Percentiles rank a stretch among this genome's conserved stretches.
Evolutionary conservation across 768 basidiomycete genomes (phyloP).

Genomic region (Agaricus bisporus): DNA sequence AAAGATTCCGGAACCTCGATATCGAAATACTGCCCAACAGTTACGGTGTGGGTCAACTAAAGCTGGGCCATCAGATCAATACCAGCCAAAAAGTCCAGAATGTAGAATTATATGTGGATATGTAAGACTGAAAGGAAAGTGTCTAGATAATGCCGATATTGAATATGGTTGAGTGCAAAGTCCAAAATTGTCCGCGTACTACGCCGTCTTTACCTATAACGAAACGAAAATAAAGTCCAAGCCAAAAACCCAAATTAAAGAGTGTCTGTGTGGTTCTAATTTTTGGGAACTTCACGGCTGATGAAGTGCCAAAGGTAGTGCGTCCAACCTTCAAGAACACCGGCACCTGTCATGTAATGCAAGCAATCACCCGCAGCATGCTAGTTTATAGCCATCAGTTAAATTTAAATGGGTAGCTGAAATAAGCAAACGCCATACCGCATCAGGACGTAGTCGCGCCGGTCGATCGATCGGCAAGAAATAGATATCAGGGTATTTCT

Average conservation of each 20-base stretch:
- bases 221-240: background rate
- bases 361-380: conserved; percentile 39
- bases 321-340: conserved; percentile 44
- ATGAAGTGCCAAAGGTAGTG: conserved; percentile 45
- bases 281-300: conserved; percentile 17
- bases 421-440: conserved; percentile 26
- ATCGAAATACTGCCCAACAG: too few relatives aligned
- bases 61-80: too few relatives aligned
- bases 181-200: too few relatives aligned
- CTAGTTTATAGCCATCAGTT: conserved; percentile 16
- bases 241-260: background rate
- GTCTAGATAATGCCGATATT: too few relatives aligned
- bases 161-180: too few relatives aligned
- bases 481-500: conserved; percentile 46
- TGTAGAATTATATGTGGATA: too few relatives aligned
- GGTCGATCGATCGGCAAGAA: conserved; percentile 59
- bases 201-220: too few relatives aligned
- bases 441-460: conserved; percentile 56
- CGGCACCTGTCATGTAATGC: conserved; percentile 42
- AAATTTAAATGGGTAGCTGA: background rate
- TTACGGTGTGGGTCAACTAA: too few relatives aligned
- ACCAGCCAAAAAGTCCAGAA: too few relatives aligned
- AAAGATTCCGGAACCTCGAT: too few relatives aligned
- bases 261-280: background rate
- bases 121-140: too few relatives aligned